phyloP scores from a whole-genome alignment of 176 grass and related monocot species.

The Ensete glaucum region DNA sequence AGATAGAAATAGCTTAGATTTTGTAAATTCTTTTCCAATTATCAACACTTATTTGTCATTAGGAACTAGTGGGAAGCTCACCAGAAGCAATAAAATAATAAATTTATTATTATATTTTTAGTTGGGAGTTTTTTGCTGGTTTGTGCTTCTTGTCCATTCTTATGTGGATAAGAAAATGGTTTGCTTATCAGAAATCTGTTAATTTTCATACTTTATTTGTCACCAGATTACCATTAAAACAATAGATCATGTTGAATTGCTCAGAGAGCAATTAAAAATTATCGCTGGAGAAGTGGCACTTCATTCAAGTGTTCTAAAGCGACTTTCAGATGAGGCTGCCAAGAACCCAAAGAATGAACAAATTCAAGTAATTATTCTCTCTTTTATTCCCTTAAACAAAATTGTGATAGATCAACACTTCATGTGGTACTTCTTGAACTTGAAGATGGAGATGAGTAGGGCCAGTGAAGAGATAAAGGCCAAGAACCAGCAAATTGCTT shows the following conservation, averaged over 20 bases:
- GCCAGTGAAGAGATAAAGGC: slow-evolving; percentile 64
- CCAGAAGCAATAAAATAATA: too few relatives aligned
- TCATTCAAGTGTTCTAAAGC: slow-evolving; percentile 81
- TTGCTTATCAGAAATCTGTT: background rate
- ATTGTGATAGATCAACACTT: background rate
- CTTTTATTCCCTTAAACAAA: background rate
- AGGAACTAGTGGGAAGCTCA: too few relatives aligned
- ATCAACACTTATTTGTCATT: too few relatives aligned
- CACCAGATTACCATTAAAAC: slow-evolving; percentile 73
- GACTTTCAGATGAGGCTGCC: slow-evolving; percentile 65
- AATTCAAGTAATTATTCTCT: slow-evolving; percentile 61
- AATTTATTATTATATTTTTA: too few relatives aligned
- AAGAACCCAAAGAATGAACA: slow-evolving; percentile 63
- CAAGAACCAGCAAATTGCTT: slow-evolving; percentile 78
- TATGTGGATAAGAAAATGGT: too few relatives aligned
- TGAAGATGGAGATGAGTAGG: slow-evolving; percentile 93
- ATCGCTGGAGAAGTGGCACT: slow-evolving; percentile 89
- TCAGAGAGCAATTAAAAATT: slow-evolving; percentile 96
- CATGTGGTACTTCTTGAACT: slow-evolving; percentile 3
- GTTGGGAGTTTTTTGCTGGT: background rate
- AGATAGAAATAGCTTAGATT: background rate
- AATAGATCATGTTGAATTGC: slow-evolving; percentile 84
- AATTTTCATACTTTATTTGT: slow-evolving; percentile 18
- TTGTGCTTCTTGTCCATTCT: background rate
- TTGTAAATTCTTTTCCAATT: background rate